Evolutionary conservation across 2,329 filamentous ascomycete species (phyloP).

Genomic region (Beauveria scarabaeidicola): DNA sequence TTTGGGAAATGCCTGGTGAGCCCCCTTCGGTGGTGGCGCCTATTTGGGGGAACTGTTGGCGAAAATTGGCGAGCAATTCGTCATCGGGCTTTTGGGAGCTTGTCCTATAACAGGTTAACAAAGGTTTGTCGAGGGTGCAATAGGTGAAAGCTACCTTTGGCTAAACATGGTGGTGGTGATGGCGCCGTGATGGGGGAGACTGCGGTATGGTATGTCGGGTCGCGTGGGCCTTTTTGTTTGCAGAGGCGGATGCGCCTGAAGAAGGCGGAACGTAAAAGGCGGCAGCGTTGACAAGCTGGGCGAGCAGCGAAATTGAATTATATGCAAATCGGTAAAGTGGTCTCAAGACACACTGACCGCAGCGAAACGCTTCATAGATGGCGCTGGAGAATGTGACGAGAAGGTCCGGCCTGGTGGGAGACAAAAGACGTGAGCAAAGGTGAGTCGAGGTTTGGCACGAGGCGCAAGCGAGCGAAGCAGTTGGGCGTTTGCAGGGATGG

Average conservation of each 20-base stretch:
- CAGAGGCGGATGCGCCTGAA: neutral
- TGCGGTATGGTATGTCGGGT: neutral
- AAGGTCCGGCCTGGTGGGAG: neutral
- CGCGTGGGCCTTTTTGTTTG: constrained; percentile 3
- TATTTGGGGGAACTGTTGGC: constrained; percentile 72
- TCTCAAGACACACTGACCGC: constrained; percentile 5
- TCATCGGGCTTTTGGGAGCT: constrained; percentile 80
- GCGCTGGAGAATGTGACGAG: neutral
- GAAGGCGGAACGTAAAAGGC: neutral
- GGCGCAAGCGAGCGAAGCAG: neutral
- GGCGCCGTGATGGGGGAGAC: neutral
- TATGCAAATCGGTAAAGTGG: neutral
- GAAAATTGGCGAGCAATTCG: constrained; percentile 76
- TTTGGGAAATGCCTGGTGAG: constrained; percentile 27
- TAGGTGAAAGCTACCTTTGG: constrained; percentile 6
- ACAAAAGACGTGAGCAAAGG: neutral
- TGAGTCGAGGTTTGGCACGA: neutral
- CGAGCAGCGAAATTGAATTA: neutral
- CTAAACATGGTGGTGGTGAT: constrained; percentile 11
- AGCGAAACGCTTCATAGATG: constrained; percentile 8
- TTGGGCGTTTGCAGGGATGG: constrained; percentile 1
- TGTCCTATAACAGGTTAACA: constrained; percentile 39
- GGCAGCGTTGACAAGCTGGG: neutral
- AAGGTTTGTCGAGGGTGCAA: neutral
- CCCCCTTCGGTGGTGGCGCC: constrained; percentile 41